Conservation (phyloP, 2,329 filamentous ascomycete species). For the Cercospora citrullina region DNA sequence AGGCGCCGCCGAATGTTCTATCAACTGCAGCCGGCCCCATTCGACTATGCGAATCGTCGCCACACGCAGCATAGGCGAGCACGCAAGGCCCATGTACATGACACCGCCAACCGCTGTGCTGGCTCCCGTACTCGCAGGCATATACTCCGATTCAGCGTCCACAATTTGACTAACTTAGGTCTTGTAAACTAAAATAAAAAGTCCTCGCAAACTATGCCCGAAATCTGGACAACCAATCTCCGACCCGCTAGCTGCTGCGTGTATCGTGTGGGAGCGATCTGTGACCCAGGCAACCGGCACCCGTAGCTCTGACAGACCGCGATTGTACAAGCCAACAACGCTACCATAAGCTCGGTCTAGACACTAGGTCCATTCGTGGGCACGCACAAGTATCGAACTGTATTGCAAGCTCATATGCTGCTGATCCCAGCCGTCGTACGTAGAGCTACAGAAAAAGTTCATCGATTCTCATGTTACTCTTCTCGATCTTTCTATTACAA, state of each 20-base stretch:
- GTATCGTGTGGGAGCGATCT: neutral
- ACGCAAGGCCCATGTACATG: neutral
- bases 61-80: neutral
- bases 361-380: too few relatives aligned
- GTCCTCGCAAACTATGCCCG: neutral
- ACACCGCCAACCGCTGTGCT: neutral
- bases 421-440: neutral
- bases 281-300: neutral
- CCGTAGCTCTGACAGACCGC: neutral
- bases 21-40: neutral
- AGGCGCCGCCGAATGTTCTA: neutral
- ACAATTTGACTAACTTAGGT: neutral
- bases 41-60: neutral
- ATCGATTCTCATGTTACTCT: neutral
- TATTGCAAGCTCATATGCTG: neutral
- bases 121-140: neutral
- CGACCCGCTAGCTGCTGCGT: neutral
- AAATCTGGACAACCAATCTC: constrained; percentile 6
- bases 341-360: too few relatives aligned
- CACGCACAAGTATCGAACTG: neutral
- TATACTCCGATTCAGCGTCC: neutral
- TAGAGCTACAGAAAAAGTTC: neutral
- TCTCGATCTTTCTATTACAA: neutral
- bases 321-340: neutral
- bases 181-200: neutral